phyloP scores from a whole-genome alignment of 2,329 filamentous ascomycete genomes.

The Botrytis fabae region DNA sequence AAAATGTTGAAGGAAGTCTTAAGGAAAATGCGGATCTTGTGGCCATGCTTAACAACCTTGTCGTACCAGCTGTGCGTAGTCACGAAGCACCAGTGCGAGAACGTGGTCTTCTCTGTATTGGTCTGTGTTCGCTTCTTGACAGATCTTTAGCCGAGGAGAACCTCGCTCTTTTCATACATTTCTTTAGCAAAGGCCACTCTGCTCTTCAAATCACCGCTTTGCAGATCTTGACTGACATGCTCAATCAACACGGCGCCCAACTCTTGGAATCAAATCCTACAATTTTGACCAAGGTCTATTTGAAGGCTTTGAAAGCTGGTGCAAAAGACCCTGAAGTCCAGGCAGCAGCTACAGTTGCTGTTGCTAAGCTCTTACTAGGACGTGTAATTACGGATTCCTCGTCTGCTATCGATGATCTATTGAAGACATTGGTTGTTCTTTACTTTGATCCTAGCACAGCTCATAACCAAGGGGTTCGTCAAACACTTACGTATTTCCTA shows the following conservation, averaged over 20 bases:
- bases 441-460: conserved; percentile 88
- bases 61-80: conserved; percentile 90
- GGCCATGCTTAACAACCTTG: conserved; percentile 95
- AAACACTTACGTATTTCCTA: conserved; percentile 89
- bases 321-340: conserved; percentile 72
- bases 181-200: conserved; percentile 90
- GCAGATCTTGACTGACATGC: conserved; percentile 89
- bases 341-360: conserved; percentile 75
- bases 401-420: conserved; percentile 68
- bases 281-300: conserved; percentile 75
- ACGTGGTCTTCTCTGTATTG: conserved; percentile 83
- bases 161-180: conserved; percentile 88
- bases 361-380: conserved; percentile 83
- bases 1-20: conserved; percentile 84
- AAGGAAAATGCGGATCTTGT: conserved; percentile 91
- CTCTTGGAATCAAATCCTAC: conserved; percentile 67
- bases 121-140: conserved; percentile 87
- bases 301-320: conserved; percentile 74
- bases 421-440: conserved; percentile 78
- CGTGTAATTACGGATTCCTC: conserved; percentile 67
- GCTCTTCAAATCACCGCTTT: conserved; percentile 85
- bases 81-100: conserved; percentile 92
- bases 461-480: conserved; percentile 77
- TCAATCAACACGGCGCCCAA: conserved; percentile 83
- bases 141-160: conserved; percentile 92